Percentiles rank a stretch among this genome's conserved stretches.
Evolutionary conservation across 768 basidiomycete genomes (phyloP).

Genomic region (Chalciporus sphaerocephalus): DNA sequence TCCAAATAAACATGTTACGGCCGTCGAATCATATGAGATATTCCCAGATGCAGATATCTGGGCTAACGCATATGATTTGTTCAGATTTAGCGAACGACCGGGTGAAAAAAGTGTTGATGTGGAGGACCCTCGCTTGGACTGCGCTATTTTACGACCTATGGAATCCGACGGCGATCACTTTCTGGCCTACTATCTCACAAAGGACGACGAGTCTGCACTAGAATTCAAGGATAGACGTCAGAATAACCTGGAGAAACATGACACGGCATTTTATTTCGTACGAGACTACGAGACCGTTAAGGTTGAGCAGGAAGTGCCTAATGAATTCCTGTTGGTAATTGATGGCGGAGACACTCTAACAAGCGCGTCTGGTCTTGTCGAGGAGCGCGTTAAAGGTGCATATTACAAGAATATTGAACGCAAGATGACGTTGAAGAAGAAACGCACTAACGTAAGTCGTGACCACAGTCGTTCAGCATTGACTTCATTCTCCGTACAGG

Average conservation of each 20-base stretch:
- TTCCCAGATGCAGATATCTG: constrained; percentile 83
- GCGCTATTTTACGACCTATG: constrained; percentile 83
- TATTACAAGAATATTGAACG: constrained; percentile 88
- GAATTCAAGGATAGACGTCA: constrained; percentile 59
- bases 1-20: constrained; percentile 75
- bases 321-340: constrained; percentile 76
- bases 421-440: constrained; percentile 85
- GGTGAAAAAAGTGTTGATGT: constrained; percentile 73
- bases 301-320: constrained; percentile 80
- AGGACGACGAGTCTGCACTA: constrained; percentile 66
- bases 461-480: no score
- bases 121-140: constrained; percentile 78
- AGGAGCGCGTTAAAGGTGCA: constrained; percentile 56
- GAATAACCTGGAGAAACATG: constrained; percentile 36
- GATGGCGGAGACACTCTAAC: constrained; percentile 50
- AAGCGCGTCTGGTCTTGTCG: constrained; percentile 35
- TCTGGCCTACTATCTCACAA: constrained; percentile 78
- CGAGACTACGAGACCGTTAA: constrained; percentile 87
- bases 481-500: no score
- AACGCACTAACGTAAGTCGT: constrained; percentile 68
- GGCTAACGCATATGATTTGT: constrained; percentile 86
- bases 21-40: constrained; percentile 77
- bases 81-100: constrained; percentile 80
- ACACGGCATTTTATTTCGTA: constrained; percentile 68
- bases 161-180: constrained; percentile 86